These are phyloP conservation scores for Sugiyamaella smithiae DNA, from an alignment of 805 yeast genomes.

Conservation along the genomic window DNA sequence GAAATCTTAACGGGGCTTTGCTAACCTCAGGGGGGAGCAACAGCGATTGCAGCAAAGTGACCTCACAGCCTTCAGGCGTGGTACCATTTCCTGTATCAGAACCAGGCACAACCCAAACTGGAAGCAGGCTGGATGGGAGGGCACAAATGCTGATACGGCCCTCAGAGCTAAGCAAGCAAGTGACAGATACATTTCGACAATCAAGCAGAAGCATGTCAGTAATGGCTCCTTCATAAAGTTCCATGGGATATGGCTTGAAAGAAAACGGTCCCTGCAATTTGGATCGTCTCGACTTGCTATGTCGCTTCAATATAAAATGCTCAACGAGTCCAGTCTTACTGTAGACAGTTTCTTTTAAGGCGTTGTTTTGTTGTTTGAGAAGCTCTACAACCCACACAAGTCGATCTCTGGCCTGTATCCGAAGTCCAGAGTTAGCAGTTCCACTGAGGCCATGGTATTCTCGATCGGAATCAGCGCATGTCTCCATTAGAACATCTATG, in stretches of 20 bases:
- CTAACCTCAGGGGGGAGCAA: neutral
- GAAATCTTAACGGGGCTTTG: neutral
- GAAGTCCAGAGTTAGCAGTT: too few species aligned
- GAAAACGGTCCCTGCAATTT: slow-evolving; percentile 52
- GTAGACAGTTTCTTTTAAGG: slow-evolving; percentile 25
- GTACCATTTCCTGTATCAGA: neutral
- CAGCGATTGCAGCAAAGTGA: neutral
- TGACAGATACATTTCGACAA: neutral
- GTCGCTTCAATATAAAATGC: slow-evolving; percentile 26
- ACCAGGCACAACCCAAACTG: neutral
- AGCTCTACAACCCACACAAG: slow-evolving; percentile 24
- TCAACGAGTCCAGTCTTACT: slow-evolving; percentile 29
- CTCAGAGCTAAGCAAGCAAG: neutral
- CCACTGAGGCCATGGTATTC: slow-evolving; percentile 4
- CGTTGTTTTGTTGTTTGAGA: slow-evolving; percentile 20
- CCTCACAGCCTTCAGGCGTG: neutral
- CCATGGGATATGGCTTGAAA: slow-evolving; percentile 53
- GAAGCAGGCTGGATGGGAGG: neutral
- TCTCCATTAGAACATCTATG: slow-evolving; percentile 35
- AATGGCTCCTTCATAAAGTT: slow-evolving; percentile 48
- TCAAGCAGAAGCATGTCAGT: slow-evolving; percentile 30
- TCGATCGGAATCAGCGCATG: slow-evolving; percentile 32
- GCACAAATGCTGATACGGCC: neutral
- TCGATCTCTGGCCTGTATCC: slow-evolving; percentile 6
- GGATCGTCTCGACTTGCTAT: slow-evolving; percentile 9